A percentile compares a stretch with the other conserved stretches of the same genome.
These are phyloP conservation scores for Theileria luwenshuni DNA, from an alignment of 169 alveolate species.

Conservation along the genomic window DNA sequence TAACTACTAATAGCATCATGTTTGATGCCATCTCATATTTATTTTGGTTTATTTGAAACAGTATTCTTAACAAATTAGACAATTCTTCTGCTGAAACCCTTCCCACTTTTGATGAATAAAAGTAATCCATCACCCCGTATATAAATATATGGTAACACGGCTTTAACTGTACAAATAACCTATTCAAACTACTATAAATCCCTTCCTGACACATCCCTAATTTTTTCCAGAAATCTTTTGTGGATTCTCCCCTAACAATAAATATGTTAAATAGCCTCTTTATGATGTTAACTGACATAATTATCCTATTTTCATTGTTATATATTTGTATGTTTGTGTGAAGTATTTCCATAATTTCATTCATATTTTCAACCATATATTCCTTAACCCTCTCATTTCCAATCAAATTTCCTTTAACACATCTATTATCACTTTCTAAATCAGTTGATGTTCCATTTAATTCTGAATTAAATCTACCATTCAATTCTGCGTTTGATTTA, in stretches of 20 bases:
- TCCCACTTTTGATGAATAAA: no score
- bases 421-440: background rate
- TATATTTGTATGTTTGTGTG: background rate
- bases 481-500: no score
- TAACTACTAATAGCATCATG: no score
- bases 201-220: background rate
- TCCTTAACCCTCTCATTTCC: background rate
- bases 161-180: background rate
- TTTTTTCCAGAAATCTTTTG: no score
- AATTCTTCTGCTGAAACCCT: background rate
- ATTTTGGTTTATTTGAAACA: background rate
- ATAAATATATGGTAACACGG: background rate
- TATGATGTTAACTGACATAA: background rate
- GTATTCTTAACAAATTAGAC: background rate
- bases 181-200: background rate
- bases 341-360: background rate
- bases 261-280: background rate
- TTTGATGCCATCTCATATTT: background rate
- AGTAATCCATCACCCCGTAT: background rate
- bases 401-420: background rate
- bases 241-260: background rate
- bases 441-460: background rate
- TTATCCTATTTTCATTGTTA: background rate
- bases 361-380: background rate
- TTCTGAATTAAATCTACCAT: no score